Evolutionary conservation across 176 grass and related monocot species (phyloP).

Genomic region (Carex scoparia): DNA sequence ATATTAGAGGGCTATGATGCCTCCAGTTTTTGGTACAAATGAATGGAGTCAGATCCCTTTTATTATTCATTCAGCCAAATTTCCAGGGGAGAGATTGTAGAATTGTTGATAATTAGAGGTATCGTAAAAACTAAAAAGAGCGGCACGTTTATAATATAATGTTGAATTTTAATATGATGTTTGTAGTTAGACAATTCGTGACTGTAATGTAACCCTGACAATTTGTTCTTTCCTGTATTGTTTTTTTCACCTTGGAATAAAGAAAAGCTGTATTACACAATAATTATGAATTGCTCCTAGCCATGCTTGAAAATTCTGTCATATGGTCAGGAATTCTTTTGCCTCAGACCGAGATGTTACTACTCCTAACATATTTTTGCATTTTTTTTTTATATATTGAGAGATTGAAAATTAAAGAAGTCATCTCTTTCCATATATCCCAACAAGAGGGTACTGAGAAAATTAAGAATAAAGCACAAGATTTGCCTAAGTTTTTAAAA

Average conservation of each 20-base stretch:
- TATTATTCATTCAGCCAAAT: background rate
- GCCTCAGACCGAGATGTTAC: background rate
- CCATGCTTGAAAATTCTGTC: background rate
- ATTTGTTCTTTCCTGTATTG: slow-evolving; percentile 13
- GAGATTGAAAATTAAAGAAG: background rate
- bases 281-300: background rate
- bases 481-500: background rate
- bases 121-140: background rate
- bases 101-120: slow-evolving; percentile 7
- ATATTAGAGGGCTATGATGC: background rate
- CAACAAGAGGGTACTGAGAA: background rate
- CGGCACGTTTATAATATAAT: slow-evolving; percentile 4
- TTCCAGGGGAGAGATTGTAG: background rate
- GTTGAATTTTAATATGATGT: slow-evolving; percentile 7
- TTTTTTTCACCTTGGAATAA: slow-evolving; percentile 14
- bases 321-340: background rate
- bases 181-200: slow-evolving; percentile 5
- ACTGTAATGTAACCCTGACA: slow-evolving; percentile 21
- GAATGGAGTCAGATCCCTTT: background rate
- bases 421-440: background rate
- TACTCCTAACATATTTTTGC: background rate
- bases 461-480: background rate
- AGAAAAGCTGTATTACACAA: background rate
- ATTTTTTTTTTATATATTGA: background rate
- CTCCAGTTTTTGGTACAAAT: background rate